Conservation (phyloP, 2,329 filamentous ascomycete species). For the Stylonectria norvegica region DNA sequence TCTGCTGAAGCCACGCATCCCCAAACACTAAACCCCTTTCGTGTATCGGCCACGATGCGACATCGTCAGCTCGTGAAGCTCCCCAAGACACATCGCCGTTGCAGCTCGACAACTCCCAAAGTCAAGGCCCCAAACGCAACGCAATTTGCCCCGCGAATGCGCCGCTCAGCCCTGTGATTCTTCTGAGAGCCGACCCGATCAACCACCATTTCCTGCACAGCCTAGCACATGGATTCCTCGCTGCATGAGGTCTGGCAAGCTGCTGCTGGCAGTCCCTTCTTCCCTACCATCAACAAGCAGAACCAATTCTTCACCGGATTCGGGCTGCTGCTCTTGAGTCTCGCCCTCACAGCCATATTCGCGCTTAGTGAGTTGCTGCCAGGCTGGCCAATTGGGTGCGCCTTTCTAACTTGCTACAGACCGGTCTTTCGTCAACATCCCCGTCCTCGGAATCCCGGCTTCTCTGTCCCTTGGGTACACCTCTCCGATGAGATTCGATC, state of each 20-base stretch:
- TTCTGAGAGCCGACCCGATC: background rate
- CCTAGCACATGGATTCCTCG: slow-evolving; percentile 68
- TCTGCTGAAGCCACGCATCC: background rate
- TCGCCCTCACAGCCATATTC: slow-evolving; percentile 75
- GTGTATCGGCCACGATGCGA: slow-evolving; percentile 34
- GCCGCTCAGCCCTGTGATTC: background rate
- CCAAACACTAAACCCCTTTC: slow-evolving; percentile 30
- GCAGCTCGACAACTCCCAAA: slow-evolving; percentile 5
- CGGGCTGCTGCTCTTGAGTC: slow-evolving; percentile 66
- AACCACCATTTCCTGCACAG: slow-evolving; percentile 3
- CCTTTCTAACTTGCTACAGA: slow-evolving; percentile 52
- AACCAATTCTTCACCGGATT: slow-evolving; percentile 82
- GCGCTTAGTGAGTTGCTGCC: slow-evolving; percentile 68
- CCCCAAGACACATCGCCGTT: slow-evolving; percentile 12
- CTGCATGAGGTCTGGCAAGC: slow-evolving; percentile 90
- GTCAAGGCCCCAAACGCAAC: background rate
- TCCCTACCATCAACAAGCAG: slow-evolving; percentile 74
- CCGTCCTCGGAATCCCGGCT: slow-evolving; percentile 77
- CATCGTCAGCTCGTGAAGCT: slow-evolving; percentile 30
- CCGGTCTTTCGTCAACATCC: slow-evolving; percentile 73
- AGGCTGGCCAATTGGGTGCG: background rate
- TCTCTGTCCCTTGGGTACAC: slow-evolving; percentile 86
- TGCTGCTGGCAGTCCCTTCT: slow-evolving; percentile 81
- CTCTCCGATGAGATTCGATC: background rate
- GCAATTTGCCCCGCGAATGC: background rate